A percentile compares a stretch with the other conserved stretches of the same genome.
phyloP scores from a whole-genome alignment of 2,329 filamentous ascomycete genomes.

The Aspergillus ustus region DNA sequence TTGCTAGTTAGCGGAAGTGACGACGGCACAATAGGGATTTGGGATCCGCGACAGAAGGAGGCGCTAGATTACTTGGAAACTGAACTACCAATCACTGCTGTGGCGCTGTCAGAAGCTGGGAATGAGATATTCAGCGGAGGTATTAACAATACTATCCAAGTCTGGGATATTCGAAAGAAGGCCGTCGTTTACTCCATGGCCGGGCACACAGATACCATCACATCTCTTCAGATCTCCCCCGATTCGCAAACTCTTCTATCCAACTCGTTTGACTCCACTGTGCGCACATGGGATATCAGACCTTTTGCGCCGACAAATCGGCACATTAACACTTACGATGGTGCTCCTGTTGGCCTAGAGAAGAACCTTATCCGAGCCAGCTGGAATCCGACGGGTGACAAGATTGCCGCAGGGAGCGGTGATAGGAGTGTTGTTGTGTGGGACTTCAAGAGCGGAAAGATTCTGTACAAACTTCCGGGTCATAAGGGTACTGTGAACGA shows the following conservation, averaged over 20 bases:
- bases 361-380: conserved; percentile 89
- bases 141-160: conserved; percentile 96
- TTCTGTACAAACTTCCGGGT: conserved; percentile 92
- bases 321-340: conserved; percentile 85
- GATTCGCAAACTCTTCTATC: conserved; percentile 90
- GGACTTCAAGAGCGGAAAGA: conserved; percentile 85
- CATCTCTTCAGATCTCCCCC: conserved; percentile 87
- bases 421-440: conserved; percentile 91
- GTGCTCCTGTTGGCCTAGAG: conserved; percentile 84
- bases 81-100: conserved; percentile 87
- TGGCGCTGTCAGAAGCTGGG: conserved; percentile 89
- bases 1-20: conserved; percentile 89
- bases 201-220: conserved; percentile 90
- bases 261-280: conserved; percentile 91
- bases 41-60: conserved; percentile 91
- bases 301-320: conserved; percentile 90
- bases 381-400: conserved; percentile 86
- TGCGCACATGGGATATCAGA: conserved; percentile 92
- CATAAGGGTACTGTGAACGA: conserved; percentile 96
- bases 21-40: conserved; percentile 90
- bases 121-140: conserved; percentile 94
- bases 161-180: conserved; percentile 96
- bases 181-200: conserved; percentile 83
- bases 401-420: conserved; percentile 84
- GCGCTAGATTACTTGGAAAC: conserved; percentile 88